Base-by-base conservation (phyloP, 768 basidiomycete species). In the Clathrus columnatus region DNA sequence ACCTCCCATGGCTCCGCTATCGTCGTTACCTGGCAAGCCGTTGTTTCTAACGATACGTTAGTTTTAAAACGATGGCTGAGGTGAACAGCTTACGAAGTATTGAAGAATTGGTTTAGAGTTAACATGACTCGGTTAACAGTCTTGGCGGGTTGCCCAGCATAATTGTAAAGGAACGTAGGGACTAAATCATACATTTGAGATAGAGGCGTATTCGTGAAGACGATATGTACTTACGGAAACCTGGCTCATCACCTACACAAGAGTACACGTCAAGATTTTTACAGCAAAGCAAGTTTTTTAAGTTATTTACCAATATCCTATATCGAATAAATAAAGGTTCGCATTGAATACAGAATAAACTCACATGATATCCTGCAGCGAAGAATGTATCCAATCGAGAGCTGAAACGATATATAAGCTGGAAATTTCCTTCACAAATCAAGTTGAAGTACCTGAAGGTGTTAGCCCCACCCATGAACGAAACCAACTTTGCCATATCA, bases 11-110 rank as follows among this genome's bases (percentile, higher is more conserved):
- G 52, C 46, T 46, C 59, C 54, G 18, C 54, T 56, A 27, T 61
- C 61, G 47, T 61, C 61, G 23, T 61, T 61, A 3, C 61, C 61
- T 14, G 61, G 59, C 24, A 61, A 30, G 14, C 61, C 61, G 32
- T 44, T 53, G 10, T 54, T 44, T 17, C 52, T 54, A 42, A 51
- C 51, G 20, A 36, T 36, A 36, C 7, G 10, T 11, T 11, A 36
- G 36, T 36, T n/a, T n/a, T n/a, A n/a, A 36, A 36, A 36, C 36
- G 36, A 14, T 8, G 10, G n/a, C n/a, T 11, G 7, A 36, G 36
- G n/a, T 5, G n/a, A n/a, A n/a, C n/a, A 14, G 20, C 29, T 18
- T 32, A 51, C 48, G 49, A 57, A 10, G 24, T 50, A 42, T 50
- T 50, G 50, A 50, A 50, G 24, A 50, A 55, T 21, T 55, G 54